Base-by-base conservation (phyloP, 345 rosid genomes). In the Pelargonium nanum region DNA sequence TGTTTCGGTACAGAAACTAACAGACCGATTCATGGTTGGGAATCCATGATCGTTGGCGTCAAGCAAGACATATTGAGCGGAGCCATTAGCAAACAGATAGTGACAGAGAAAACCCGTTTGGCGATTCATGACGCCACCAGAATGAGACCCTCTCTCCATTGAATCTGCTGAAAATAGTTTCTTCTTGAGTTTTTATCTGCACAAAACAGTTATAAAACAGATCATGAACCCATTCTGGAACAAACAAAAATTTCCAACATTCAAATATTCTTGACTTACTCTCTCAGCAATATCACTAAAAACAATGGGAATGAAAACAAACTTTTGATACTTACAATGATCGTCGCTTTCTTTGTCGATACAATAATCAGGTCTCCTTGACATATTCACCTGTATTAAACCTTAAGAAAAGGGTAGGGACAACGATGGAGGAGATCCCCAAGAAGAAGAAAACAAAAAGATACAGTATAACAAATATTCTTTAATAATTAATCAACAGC, bases 31-130 rank as follows among this genome's bases (percentile, higher is more conserved):
- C 50, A 63, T 55, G 25, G 25, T 45, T 16, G 52, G 58, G 22
- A 44, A 62, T 40, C 22, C 52, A 23, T 68, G 52, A 50, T 56
- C 68, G 19, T 32, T 57, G 20, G 30, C 9, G 63, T 74, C 60
- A 0, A 70, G 60, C 32, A 63, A 26, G 28, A 70, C 53, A 19
- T 5, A 67, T 24, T 60, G 69, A 21, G 71, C 68, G 63, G 74
- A 74, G 24, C 74, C 68, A 59, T 63, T 52, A 19, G 58, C 22
- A 58, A 62, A 54, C 59, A 70, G 52, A 61, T 74, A 59, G 65
- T 66, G 71, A 53, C 74, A 74, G 34, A 66, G 52, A 52, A 73
- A 54, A 61, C 61, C 68, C 16, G 1, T 53, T 1, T 6, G 44
- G 24, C 26, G 48, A 53, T 55, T 50, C 60, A 58, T 53, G 62